Conservation (phyloP, 139 green algal genomes). For the Chlorella sp. region DNA sequence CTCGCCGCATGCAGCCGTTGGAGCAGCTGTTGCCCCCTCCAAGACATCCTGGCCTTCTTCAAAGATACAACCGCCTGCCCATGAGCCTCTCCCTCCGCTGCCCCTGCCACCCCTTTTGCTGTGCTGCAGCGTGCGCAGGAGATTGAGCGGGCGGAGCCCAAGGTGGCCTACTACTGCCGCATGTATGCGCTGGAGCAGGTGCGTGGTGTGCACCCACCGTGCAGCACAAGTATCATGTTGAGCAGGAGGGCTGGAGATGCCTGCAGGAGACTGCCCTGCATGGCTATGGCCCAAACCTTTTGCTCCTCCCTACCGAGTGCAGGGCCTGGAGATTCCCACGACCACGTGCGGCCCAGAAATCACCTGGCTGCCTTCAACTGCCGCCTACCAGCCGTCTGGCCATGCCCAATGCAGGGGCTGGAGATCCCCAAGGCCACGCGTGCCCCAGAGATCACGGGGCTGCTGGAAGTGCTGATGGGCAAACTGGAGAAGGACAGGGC, state of each 20-base stretch:
- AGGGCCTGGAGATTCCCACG: not conserved
- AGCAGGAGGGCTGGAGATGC: too few species aligned
- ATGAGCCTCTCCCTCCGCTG: too few species aligned
- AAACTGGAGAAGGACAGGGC: slow-evolving; percentile 73
- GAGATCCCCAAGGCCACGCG: not conserved
- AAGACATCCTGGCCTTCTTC: too few species aligned
- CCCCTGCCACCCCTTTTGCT: not conserved
- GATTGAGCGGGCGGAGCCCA: slow-evolving; percentile 65
- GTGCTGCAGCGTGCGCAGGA: slow-evolving; percentile 41
- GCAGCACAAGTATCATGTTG: too few species aligned
- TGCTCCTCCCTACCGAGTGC: not conserved
- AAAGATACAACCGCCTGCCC: too few species aligned
- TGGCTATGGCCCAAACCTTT: too few species aligned
- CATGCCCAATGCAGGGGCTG: slow-evolving; percentile 10
- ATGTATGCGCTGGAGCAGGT: slow-evolving; percentile 83
- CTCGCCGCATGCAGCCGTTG: not conserved
- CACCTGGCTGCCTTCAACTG: not conserved
- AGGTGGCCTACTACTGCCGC: slow-evolving; percentile 85
- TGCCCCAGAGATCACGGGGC: slow-evolving; percentile 64
- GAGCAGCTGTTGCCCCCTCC: not conserved
- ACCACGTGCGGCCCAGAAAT: not conserved
- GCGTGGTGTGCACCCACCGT: not conserved
- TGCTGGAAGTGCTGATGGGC: slow-evolving; percentile 55
- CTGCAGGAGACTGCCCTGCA: too few species aligned
- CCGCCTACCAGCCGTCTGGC: too few species aligned